Base-by-base conservation (phyloP, 164 flowering plant genomes). In the Vitis amurensis region DNA sequence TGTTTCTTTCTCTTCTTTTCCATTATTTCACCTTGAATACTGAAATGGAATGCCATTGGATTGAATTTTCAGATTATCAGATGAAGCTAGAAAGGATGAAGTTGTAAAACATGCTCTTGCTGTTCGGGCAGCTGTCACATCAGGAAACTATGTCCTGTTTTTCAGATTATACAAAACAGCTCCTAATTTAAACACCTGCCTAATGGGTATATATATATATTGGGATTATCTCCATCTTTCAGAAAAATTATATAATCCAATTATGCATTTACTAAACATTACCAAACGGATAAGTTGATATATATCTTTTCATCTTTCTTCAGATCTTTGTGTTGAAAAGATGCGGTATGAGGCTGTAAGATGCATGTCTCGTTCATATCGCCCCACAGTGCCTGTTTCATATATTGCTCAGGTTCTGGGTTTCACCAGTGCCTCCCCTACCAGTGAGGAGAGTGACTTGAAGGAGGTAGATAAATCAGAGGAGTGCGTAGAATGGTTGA, bases 101-200 rank as follows among this genome's bases (percentile, higher is more conserved):
- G 95, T 91, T 49, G 91, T 95, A 23, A 87, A 81, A 77, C 99
- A 95, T 76, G 99, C 99, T 63, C 97, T 93, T 67, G 91, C 97
- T 50, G 97, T 95, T 66, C 97, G 98, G 73, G 78, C 90, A 17
- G 98, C 99, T 50, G 91, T 95, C 44, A 84, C 92, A 6, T 89
- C 93, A 2, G 97, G 97, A 73, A 95, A 95, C 68, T 93, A 93
- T 80, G 88, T 93, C 37, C 69, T 78, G 72, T 95, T 91, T 68
- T 95, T 93, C 77, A 86, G 89, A 76, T 82, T 95, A 15, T 95
- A 91, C 83, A 91, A 90, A 80, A 70, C 83, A 1, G 97, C 97
- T 66, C 98, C 98, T 17, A 88, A 91, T 75, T 81, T 95, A 78
- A 84, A 75, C 69, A 70, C 89, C 66, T 90, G 85, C 64, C 88